Evolutionary conservation across 73 alveolate species (phyloP), one percentile per base, ranked within the genome.

Genomic region (Tetrahymena thermophila): DNA sequence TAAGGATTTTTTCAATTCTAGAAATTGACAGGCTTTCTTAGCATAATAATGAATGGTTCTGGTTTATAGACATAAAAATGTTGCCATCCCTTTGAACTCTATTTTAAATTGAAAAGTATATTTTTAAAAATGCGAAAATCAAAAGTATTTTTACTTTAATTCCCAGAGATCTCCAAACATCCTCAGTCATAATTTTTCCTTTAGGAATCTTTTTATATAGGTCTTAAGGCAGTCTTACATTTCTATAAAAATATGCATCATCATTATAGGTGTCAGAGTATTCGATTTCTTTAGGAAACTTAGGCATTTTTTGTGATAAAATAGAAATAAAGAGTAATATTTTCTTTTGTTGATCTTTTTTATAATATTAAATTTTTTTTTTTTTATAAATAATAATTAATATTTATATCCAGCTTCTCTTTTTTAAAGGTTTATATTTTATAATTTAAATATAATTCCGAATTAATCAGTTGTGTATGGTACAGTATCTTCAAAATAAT

Each of bases 131-230:
- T n/a, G n/a, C n/a, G n/a, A 56, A 19, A 31, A 14, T 56, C 10
- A 15, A 50, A 50, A 14, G 1, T 5, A 0, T 19, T 13, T n/a
- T 23, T 71, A 71, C 89, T 31, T 71, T 71, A 2, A 97, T 97
- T 35, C 99, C 99, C 11, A 97, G 97, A 43, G 96, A 28, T 96
- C 99, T 96, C 99, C 99, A 97, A 44, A 96, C 98, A 34, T 85
- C 94, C 40, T 97, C 99, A 50, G 98, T 93, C 35, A 97, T 97
- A 31, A 71, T 71, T 31, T 71, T 71, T 34, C 97, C 98, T 95
- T 93, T 96, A 40, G 97, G 97, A 95, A 96, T 96, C 42, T 96
- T 93, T 85, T 96, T 96, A 94, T 93, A 96, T 17, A 96, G 93
- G 56, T 95, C 95, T 94, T 96, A 93, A 37, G 98, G 98, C 43